A percentile compares a stretch with the other conserved stretches of the same genome.
These are phyloP conservation scores for Alternaria rosae DNA, from an alignment of 2,329 filamentous ascomycete species.

Conservation along the genomic window DNA sequence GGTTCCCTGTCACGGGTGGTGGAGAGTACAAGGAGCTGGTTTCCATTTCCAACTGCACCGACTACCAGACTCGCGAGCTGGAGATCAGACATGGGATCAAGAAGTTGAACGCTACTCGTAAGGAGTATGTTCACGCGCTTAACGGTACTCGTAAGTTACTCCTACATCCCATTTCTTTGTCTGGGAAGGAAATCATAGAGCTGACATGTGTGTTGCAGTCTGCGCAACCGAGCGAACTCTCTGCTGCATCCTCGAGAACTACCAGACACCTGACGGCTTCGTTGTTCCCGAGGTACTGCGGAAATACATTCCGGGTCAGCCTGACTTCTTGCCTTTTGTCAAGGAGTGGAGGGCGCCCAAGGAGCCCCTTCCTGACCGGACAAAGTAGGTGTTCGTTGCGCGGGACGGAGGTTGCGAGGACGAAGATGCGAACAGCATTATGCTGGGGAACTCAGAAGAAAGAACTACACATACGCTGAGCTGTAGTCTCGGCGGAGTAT, in stretches of 20 bases:
- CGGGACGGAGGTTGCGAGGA: not conserved
- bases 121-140: constrained; percentile 92
- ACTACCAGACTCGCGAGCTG: constrained; percentile 93
- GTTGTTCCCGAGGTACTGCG: constrained; percentile 46
- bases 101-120: constrained; percentile 74
- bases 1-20: constrained; percentile 64
- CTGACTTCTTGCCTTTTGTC: constrained; percentile 86
- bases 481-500: not conserved
- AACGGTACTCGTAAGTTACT: constrained; percentile 69
- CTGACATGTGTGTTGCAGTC: constrained; percentile 51
- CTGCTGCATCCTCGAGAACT: constrained; percentile 96
- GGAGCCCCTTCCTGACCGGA: constrained; percentile 36
- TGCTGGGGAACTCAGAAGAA: not conserved
- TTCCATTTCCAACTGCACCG: constrained; percentile 96
- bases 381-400: constrained; percentile 3
- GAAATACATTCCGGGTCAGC: constrained; percentile 83
- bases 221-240: constrained; percentile 91
- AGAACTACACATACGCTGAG: not conserved
- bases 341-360: constrained; percentile 66
- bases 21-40: constrained; percentile 98
- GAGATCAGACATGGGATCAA: constrained; percentile 93
- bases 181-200: not conserved
- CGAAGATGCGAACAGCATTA: not conserved
- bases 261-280: constrained; percentile 81
- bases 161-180: not conserved